A percentile compares a stretch with the other conserved stretches of the same genome.
Conservation (phyloP, 129 eudicot species). For the Pseudognaphalium luteoalbum region DNA sequence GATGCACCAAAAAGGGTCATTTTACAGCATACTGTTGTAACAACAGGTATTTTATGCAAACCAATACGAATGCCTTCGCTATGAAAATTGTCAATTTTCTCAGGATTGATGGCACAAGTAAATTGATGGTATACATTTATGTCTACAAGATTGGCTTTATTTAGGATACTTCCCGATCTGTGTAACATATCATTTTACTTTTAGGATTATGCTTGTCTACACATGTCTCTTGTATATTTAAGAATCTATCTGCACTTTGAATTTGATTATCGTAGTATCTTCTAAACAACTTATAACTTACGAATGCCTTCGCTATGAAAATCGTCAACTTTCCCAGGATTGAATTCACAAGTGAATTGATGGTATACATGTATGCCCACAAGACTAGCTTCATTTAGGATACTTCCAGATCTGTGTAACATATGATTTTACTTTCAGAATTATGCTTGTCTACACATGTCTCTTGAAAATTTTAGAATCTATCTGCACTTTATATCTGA, state of each 20-base stretch:
- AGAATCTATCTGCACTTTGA: not conserved
- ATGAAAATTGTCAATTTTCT: not conserved
- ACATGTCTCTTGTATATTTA: not conserved
- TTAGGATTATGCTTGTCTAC: not conserved
- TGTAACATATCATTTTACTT: conserved; percentile 12
- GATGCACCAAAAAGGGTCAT: conserved; percentile 85
- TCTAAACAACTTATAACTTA: conserved; percentile 8
- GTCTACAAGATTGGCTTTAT: not conserved
- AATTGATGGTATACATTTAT: not conserved
- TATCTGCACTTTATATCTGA: not conserved
- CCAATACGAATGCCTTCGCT: not conserved
- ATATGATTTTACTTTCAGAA: not conserved
- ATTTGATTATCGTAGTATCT: conserved; percentile 3
- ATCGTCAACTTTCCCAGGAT: too few species aligned
- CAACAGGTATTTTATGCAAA: conserved; percentile 49
- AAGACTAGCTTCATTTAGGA: not conserved
- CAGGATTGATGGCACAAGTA: not conserved
- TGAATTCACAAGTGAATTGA: too few species aligned
- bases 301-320: too few species aligned
- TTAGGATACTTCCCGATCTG: not conserved
- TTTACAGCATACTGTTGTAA: conserved; percentile 66
- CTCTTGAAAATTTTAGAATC: not conserved
- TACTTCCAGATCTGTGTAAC: conserved; percentile 3
- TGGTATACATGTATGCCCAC: not conserved
- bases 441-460: not conserved